Evolutionary conservation across 495 filamentous ascomycete genomes (phyloP), one percentile per base, ranked within the genome.

Genomic region (Chaetomium fimeti): DNA sequence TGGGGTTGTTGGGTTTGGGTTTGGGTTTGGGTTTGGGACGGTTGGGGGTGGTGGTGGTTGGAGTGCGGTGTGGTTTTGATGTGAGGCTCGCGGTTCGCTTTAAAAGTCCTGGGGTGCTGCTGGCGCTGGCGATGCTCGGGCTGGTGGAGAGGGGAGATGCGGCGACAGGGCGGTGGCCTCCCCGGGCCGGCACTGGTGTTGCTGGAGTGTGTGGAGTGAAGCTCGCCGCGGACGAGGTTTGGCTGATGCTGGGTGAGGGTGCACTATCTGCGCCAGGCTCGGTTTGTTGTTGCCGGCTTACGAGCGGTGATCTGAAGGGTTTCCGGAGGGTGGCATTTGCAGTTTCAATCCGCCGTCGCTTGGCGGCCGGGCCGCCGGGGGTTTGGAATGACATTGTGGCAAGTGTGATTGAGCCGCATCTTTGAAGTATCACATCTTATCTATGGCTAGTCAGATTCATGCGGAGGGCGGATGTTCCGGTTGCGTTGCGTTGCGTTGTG

Each of bases 241-340:
- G 38, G 27, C 0, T 24, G 53, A 16, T 43, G 59, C 24, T 49
- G 5, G 52, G 59, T 12, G 66, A 62, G 25, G 22, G 40, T 16
- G 9, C 24, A 18, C 38, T 42, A 20, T 20, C 42, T 36, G 12
- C 24, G 32, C 32, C 32, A n/a, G 8, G 15, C 13, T 24, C 20
- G 38, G 48, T 32, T 22, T 43, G 18, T 6, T 43, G 27, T 29
- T 40, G 60, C 40, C 69, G 64, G 27, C 55, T 69, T 22, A 75
- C 63, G 57, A 75, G 42, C 11, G 72, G 72, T 20, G 72, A 75
- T 3, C 68, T 51, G 40, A 75, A 75, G 2, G 72, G 71, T 47
- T 70, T 75, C 20, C 66, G 59, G 55, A 75, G 69, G 8, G 67
- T 68, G 1, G 63, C 59, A 43, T 72, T 75, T 22, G 72, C 72